Conservation (phyloP, 1,284 basidiomycete species). For the Ustilago trichophora region DNA sequence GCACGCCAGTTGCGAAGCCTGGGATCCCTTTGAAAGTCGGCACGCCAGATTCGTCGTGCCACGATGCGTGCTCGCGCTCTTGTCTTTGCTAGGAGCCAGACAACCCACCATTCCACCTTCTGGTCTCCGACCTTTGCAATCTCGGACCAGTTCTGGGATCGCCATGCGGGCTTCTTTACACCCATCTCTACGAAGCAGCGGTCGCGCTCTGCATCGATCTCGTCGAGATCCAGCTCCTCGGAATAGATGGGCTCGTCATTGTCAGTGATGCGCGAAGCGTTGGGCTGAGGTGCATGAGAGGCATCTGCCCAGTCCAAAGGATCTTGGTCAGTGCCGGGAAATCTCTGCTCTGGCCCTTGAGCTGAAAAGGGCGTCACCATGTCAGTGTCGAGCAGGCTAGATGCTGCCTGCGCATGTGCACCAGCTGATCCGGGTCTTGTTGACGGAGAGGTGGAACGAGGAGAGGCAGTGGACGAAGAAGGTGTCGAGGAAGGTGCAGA, state of each 20-base stretch:
- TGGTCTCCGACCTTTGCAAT: conserved; percentile 37
- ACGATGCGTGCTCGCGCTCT: conserved; percentile 37
- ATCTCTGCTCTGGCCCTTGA: conserved; percentile 14
- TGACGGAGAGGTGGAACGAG: conserved; percentile 11
- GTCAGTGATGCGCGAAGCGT: conserved; percentile 13
- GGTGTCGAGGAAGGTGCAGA: conserved; percentile 15
- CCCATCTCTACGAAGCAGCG: conserved; percentile 50
- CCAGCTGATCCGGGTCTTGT: background rate
- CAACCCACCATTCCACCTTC: conserved; percentile 46
- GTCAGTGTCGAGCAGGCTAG: conserved; percentile 28
- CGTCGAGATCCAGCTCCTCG: conserved; percentile 44
- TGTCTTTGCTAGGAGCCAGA: conserved; percentile 41
- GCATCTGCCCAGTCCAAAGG: conserved; percentile 47
- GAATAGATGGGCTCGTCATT: conserved; percentile 47
- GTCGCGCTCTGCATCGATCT: conserved; percentile 44
- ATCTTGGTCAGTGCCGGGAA: conserved; percentile 40
- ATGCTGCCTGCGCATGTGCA: background rate
- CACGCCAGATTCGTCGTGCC: conserved; percentile 36
- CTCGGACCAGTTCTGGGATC: conserved; percentile 41
- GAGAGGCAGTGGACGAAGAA: conserved; percentile 13
- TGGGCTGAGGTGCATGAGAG: conserved; percentile 13
- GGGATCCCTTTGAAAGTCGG: conserved; percentile 17
- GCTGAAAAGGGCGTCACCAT: conserved; percentile 34
- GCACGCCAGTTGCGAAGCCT: conserved; percentile 27
- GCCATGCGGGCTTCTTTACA: conserved; percentile 33